phyloP scores from a whole-genome alignment of 768 basidiomycete genomes.

The Collybiopsis luxurians region DNA sequence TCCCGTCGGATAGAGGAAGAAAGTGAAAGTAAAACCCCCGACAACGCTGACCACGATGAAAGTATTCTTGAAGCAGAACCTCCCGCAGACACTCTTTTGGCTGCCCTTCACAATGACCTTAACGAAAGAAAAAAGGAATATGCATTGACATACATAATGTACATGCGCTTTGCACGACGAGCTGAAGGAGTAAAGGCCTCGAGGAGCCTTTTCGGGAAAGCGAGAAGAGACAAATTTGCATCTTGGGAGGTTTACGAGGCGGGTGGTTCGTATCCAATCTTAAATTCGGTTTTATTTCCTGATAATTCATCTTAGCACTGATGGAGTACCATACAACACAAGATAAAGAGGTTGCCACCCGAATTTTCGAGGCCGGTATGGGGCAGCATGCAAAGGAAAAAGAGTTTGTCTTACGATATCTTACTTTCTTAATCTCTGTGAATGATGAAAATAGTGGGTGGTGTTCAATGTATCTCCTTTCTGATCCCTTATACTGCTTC shows the following conservation, averaged over 20 bases:
- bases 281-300: conserved; percentile 3
- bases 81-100: not conserved
- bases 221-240: conserved; percentile 70
- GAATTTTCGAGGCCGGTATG: conserved; percentile 93
- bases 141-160: conserved; percentile 81
- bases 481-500: conserved; percentile 10
- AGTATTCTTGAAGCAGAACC: no score
- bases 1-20: conserved; percentile 32
- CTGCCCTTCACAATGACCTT: not conserved
- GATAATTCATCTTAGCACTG: conserved; percentile 52
- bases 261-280: conserved; percentile 53
- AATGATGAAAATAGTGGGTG: conserved; percentile 93
- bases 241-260: conserved; percentile 96
- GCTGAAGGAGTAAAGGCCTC: conserved; percentile 85
- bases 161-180: conserved; percentile 89
- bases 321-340: conserved; percentile 95
- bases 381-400: conserved; percentile 80
- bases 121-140: conserved; percentile 57
- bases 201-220: conserved; percentile 75
- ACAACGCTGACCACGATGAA: conserved; percentile 4
- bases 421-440: conserved; percentile 89
- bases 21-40: conserved; percentile 26
- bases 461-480: not conserved
- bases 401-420: conserved; percentile 84
- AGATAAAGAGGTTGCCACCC: conserved; percentile 69